Evolutionary conservation across 176 grass and related monocot species (phyloP), one percentile per base, ranked within the genome.

Genomic region (Dactylis glomerata): DNA sequence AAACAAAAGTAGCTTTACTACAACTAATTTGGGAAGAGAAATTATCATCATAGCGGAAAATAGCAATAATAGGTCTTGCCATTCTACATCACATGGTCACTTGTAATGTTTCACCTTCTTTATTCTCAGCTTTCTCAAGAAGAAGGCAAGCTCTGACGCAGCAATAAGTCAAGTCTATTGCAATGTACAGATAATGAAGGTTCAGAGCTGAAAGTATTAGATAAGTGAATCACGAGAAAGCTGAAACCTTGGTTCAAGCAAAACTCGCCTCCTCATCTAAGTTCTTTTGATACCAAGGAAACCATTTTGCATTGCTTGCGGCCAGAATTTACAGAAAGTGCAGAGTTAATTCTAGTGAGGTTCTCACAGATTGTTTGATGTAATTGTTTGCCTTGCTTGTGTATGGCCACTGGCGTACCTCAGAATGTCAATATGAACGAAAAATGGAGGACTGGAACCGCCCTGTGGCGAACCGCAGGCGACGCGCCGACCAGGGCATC

Each of bases 81-180:
- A 26, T 36, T 19, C n/a, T 73, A 6, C 41, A 13, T 50, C 20
- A 70, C 10, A 77, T 59, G 23, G 2, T 81, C 5, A 70, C 19
- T 26, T 70, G 0, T 27, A 24, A n/a, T 47, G 0, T 30, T 59
- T 58, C 41, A 33, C 13, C 59, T 23, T 38, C 3, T 75, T 38
- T 40, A 30, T 49, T 50, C 38, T 77, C 83, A 85, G 77, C 8
- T 37, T 75, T 75, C 30, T 28, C 12, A 45, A 75, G 32, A 70
- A n/a, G 9, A 27, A 73, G 19, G 13, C 7, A 4, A 27, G 12
- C 51, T 47, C 33, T 0, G 14, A 17, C 45, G 19, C 23, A 10
- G 8, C 17, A 70, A 49, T 46, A 17, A 68, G 16, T 50, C 36
- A 40, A 56, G n/a, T 70, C 37, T 49, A 69, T 14, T 54, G 5